phyloP scores from a whole-genome alignment of 192 early-diverging fungal species.

The Backusella tarrabulga region DNA sequence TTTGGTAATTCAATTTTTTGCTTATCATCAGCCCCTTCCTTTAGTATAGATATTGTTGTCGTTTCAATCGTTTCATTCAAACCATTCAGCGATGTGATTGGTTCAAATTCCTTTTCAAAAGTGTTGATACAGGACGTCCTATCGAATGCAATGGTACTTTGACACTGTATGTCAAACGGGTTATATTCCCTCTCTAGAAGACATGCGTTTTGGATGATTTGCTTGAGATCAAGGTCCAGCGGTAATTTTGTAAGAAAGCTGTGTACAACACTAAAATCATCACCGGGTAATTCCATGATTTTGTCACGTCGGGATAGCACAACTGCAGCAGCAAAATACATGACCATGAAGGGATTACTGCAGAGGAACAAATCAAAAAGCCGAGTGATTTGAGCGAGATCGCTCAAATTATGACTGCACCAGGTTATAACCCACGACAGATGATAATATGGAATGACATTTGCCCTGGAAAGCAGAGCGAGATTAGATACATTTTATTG shows the following conservation, averaged over 20 bases:
- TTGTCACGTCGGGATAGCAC: slow-evolving; percentile 42
- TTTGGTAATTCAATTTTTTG: not conserved
- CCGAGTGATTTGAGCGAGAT: slow-evolving; percentile 41
- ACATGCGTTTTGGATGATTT: slow-evolving; percentile 33
- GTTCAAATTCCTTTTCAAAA: not conserved
- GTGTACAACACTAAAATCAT: slow-evolving; percentile 47
- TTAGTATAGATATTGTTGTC: not conserved
- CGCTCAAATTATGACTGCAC: slow-evolving; percentile 52
- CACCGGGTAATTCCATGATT: slow-evolving; percentile 41
- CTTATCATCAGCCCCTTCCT: not conserved
- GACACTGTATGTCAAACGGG: slow-evolving; percentile 37
- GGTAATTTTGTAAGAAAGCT: slow-evolving; percentile 54
- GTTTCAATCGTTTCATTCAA: not conserved
- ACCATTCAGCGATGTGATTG: not conserved
- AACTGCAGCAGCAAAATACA: slow-evolving; percentile 47
- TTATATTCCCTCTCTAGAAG: slow-evolving; percentile 36
- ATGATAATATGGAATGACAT: slow-evolving; percentile 50
- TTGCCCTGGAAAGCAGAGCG: slow-evolving; percentile 23
- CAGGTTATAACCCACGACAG: slow-evolving; percentile 64
- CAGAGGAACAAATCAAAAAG: slow-evolving; percentile 54
- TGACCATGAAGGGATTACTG: slow-evolving; percentile 49
- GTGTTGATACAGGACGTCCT: slow-evolving; percentile 35
- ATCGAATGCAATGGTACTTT: slow-evolving; percentile 36
- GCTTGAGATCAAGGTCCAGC: slow-evolving; percentile 42
- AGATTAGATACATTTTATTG: not conserved